Base-by-base conservation (phyloP, 164 flowering plant species). In the Tetracentron sinense region DNA sequence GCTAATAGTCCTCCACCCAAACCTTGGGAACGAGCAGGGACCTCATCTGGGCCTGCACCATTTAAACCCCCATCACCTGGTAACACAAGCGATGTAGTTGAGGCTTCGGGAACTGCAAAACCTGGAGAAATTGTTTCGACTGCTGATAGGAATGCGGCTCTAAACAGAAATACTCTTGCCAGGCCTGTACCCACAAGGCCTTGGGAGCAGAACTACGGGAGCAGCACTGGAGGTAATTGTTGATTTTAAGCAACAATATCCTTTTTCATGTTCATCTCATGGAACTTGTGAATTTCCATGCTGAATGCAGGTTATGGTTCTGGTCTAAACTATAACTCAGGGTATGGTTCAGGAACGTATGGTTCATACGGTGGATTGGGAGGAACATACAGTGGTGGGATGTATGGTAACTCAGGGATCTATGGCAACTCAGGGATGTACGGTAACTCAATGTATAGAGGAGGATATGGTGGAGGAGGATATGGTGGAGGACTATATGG, bases 171-270 rank as follows among this genome's bases (percentile, higher is more conserved):
- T 64, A 54, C 87, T 35, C 72, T 83, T 65, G 77, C 81, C 10
- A 81, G 98, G 78, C 88, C 95, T 58, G 72, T 88, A 17, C 98
- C 98, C 3, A 6, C 91, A n/a, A 85, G 97, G 75, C 97, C 98
- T 30, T 93, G 97, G 98, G 90, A 90, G 76, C 89, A 81, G 66
- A 85, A 73, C 31, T 75, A 79, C 63, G 86, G 88, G 48, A 78
- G 54, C 68, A 81, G 58, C 50, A 77, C 75, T 58, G 93, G 95
- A 76, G 91, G 89, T 79, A 57, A 35, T 58, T 27, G 6, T 62
- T 27, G 15, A 55, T 38, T 25, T 14, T 50, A 29, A 56, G 25
- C 26, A 23, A 6, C 28, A 11, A 6, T 35, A n/a, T 10, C 6
- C 22, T 16, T 27, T 1, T 30, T 22, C 11, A 3, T 54, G 56